phyloP scores from a whole-genome alignment of 441 rosid species.

The Corymbia calophylla region DNA sequence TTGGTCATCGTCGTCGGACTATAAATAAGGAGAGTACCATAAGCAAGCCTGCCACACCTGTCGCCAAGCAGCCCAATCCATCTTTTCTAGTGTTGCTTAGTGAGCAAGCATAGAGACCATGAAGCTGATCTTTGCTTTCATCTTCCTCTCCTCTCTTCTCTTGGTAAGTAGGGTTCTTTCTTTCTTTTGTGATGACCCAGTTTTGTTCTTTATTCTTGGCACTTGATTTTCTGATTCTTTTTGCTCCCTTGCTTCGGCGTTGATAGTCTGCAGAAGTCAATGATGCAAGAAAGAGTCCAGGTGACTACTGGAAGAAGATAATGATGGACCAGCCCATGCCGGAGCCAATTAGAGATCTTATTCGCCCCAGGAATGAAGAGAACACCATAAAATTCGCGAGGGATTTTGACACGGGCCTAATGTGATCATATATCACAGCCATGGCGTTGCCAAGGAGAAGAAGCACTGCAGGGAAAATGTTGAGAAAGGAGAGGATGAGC shows the following conservation, averaged over 20 bases:
- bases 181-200: not conserved
- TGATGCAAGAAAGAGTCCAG: conserved; percentile 7
- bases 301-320: conserved; percentile 11
- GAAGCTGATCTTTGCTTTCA: not conserved
- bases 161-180: not conserved
- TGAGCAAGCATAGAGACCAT: not conserved
- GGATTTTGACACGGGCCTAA: conserved; percentile 10
- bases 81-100: not conserved
- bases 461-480: not conserved
- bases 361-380: not conserved
- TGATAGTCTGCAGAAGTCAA: not conserved
- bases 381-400: not conserved
- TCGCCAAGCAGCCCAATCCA: not conserved
- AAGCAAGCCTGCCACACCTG: not conserved
- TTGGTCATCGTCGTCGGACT: not conserved
- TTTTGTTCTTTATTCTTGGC: not conserved
- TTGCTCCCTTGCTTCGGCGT: not conserved
- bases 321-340: conserved; percentile 18
- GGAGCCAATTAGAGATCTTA: not conserved
- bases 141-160: not conserved
- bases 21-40: not conserved
- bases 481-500: not conserved
- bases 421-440: conserved; percentile 8
- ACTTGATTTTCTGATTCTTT: not conserved
- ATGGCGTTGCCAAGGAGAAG: not conserved